These are phyloP conservation scores for Hondaea fermentalgiana DNA, from an alignment of 108 stramenopile genomes.

Conservation along the genomic window DNA sequence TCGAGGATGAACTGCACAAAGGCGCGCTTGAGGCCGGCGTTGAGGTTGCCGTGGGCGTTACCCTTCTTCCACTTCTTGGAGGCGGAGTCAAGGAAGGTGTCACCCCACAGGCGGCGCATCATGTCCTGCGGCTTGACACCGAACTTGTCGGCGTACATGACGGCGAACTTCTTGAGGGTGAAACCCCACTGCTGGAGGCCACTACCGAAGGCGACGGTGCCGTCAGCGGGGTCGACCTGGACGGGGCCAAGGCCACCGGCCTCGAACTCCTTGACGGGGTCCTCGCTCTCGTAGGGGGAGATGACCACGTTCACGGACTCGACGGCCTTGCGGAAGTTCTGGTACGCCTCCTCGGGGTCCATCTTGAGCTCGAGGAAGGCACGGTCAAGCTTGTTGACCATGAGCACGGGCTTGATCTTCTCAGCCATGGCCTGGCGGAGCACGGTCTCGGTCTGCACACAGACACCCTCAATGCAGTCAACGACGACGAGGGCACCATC, in stretches of 20 bases:
- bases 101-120: constrained; percentile 98
- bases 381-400: constrained; percentile 99
- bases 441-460: constrained; percentile 99
- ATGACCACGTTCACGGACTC: constrained; percentile 99
- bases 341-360: constrained; percentile 98
- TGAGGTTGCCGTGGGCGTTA: constrained; percentile 59
- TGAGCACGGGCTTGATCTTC: constrained; percentile 93
- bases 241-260: constrained; percentile 68
- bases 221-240: constrained; percentile 95
- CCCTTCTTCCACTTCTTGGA: constrained; percentile 74
- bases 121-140: constrained; percentile 90
- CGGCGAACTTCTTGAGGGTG: constrained; percentile 97
- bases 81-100: constrained; percentile 86
- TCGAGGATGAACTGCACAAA: constrained; percentile 99
- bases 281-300: constrained; percentile 96
- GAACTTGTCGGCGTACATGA: constrained; percentile 97
- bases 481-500: constrained; percentile 99
- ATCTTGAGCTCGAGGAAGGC: constrained; percentile 96
- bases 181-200: constrained; percentile 99
- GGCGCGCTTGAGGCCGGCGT: constrained; percentile 82
- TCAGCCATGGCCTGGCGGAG: constrained; percentile 97
- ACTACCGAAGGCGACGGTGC: constrained; percentile 98
- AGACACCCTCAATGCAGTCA: constrained; percentile 98
- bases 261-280: background rate
- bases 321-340: constrained; percentile 95